These are phyloP conservation scores for Pseudogymnoascus sp. DNA, from an alignment of 2,329 filamentous ascomycete species.

Conservation along the genomic window DNA sequence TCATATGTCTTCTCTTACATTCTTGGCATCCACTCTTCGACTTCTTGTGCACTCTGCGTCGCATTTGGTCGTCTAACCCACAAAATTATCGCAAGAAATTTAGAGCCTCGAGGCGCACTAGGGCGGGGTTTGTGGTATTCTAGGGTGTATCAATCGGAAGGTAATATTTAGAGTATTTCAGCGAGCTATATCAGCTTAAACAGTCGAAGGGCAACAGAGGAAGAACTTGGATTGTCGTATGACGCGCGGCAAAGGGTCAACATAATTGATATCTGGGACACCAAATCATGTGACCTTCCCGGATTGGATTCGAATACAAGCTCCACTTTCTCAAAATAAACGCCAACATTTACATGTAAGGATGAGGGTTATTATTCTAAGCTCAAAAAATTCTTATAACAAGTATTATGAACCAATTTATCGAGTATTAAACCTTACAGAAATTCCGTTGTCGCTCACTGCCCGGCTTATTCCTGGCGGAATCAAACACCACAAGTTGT, in stretches of 20 bases:
- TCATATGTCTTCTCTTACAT: conserved; percentile 32
- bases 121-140: not conserved
- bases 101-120: not conserved
- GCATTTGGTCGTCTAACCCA: conserved; percentile 10
- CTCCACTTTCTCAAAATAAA: not conserved
- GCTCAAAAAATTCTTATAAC: not conserved
- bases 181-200: not conserved
- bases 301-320: not conserved
- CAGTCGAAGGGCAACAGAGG: not conserved
- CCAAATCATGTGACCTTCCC: not conserved
- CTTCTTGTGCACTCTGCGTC: conserved; percentile 29
- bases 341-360: not conserved
- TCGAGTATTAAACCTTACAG: not conserved
- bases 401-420: not conserved
- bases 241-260: not conserved
- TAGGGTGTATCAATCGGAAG: not conserved
- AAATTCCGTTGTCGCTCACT: not conserved
- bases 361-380: not conserved
- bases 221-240: not conserved
- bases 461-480: not conserved
- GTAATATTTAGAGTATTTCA: not conserved
- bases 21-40: conserved; percentile 31
- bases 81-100: not conserved
- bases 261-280: not conserved
- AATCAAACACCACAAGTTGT: not conserved